Evolutionary conservation across 257 asterid genomes (phyloP).

Genomic region (Ehretia macrophylla): DNA sequence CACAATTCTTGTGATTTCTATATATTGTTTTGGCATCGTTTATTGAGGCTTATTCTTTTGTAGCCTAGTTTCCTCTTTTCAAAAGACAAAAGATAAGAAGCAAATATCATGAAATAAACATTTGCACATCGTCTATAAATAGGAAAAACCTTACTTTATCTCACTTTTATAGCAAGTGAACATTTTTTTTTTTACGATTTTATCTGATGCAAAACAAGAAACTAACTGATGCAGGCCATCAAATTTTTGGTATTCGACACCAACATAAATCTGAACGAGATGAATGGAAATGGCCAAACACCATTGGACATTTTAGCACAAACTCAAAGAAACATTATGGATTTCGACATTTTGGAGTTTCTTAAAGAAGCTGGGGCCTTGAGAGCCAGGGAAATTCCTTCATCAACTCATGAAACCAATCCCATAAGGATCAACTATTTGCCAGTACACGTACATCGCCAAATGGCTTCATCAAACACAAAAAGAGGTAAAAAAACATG

Average conservation of each 20-base stretch:
- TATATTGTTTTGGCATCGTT: too few species aligned
- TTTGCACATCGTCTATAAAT: too few species aligned
- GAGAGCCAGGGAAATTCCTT: not conserved
- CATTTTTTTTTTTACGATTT: too few species aligned
- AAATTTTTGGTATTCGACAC: constrained; percentile 16
- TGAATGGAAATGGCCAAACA: constrained; percentile 26
- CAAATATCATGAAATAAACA: too few species aligned
- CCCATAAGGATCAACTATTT: not conserved
- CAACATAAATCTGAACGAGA: constrained; percentile 18
- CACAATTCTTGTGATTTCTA: too few species aligned
- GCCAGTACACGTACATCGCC: not conserved
- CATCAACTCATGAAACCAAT: not conserved
- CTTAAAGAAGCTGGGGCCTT: constrained; percentile 6
- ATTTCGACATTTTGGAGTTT: not conserved
- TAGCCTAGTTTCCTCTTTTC: too few species aligned
- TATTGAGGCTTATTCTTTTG: too few species aligned
- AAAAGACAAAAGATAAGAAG: too few species aligned
- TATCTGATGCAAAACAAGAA: too few species aligned
- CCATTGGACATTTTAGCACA: constrained; percentile 17
- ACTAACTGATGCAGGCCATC: constrained; percentile 28
- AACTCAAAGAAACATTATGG: not conserved
- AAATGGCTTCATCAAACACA: not conserved
- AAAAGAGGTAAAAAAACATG: not conserved
- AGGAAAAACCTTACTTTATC: too few species aligned
- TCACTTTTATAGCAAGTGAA: too few species aligned